A percentile compares a stretch with the other conserved stretches of the same genome.
Evolutionary conservation across 176 grass and related monocot species (phyloP).

Genomic region (Musa acuminata): DNA sequence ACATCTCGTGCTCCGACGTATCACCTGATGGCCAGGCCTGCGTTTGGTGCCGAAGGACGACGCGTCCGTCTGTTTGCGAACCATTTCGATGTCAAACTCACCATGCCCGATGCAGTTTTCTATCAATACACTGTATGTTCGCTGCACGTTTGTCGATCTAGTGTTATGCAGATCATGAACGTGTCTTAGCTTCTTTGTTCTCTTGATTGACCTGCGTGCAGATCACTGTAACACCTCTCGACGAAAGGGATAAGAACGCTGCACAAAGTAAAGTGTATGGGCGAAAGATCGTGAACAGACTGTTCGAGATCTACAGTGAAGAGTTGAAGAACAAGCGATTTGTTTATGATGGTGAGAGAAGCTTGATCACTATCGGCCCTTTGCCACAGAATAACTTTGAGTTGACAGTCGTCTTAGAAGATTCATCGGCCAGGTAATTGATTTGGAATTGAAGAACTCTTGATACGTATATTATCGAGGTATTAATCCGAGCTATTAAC

Average conservation of each 20-base stretch:
- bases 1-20: slow-evolving; percentile 17
- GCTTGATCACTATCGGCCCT: slow-evolving; percentile 68
- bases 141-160: background rate
- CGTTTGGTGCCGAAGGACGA: slow-evolving; percentile 37
- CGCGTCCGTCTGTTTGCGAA: slow-evolving; percentile 46
- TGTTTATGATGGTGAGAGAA: slow-evolving; percentile 85
- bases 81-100: slow-evolving; percentile 53
- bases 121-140: slow-evolving; percentile 52
- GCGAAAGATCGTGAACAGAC: slow-evolving; percentile 58
- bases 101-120: slow-evolving; percentile 40
- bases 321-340: slow-evolving; percentile 72
- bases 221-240: slow-evolving; percentile 61
- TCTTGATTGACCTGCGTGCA: slow-evolving; percentile 18
- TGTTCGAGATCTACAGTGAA: slow-evolving; percentile 61
- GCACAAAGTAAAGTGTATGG: slow-evolving; percentile 54
- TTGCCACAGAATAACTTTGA: slow-evolving; percentile 76
- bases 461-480: no score
- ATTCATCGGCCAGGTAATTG: slow-evolving; percentile 55
- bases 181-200: background rate
- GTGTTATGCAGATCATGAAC: background rate
- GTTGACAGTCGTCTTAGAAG: slow-evolving; percentile 70
- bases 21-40: slow-evolving; percentile 30
- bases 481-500: no score
- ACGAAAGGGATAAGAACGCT: slow-evolving; percentile 49
- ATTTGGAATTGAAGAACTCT: background rate